phyloP scores from a whole-genome alignment of 306 rosid genomes.

The Prosopis cineraria region DNA sequence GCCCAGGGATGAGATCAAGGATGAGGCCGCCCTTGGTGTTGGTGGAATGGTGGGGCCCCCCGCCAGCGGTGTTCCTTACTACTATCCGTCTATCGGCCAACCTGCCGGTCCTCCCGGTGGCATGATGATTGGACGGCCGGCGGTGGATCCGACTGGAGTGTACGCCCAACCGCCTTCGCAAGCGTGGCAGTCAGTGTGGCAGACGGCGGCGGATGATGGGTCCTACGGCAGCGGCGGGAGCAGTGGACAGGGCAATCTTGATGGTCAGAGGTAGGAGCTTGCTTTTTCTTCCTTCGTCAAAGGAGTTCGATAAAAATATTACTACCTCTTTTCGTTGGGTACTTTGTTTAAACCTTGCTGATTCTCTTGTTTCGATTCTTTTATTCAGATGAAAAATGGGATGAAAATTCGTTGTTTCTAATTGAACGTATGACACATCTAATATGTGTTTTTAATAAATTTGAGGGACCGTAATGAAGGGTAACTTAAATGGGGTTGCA shows the following conservation, averaged over 20 bases:
- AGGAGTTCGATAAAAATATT: not conserved
- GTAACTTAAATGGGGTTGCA: not conserved
- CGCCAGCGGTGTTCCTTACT: conserved; percentile 84
- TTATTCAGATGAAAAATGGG: not conserved
- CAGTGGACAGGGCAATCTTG: conserved; percentile 70
- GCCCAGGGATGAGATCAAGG: conserved; percentile 94
- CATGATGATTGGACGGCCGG: conserved; percentile 90
- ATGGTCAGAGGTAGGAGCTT: conserved; percentile 70
- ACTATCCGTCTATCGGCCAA: conserved; percentile 89
- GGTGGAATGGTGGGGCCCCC: conserved; percentile 63
- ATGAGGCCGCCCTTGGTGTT: conserved; percentile 59
- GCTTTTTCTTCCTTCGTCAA: not conserved
- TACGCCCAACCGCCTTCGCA: conserved; percentile 93
- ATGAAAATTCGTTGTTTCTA: not conserved
- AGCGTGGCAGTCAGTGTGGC: conserved; percentile 98
- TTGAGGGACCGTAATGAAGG: not conserved
- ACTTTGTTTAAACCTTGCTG: not conserved
- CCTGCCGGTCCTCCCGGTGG: conserved; percentile 64
- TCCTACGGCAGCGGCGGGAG: conserved; percentile 68
- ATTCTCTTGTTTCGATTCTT: not conserved
- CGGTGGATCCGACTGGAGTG: conserved; percentile 81
- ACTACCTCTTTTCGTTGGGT: not conserved
- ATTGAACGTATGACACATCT: not conserved
- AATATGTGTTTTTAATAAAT: not conserved
- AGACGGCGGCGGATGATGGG: conserved; percentile 66